Conservation (phyloP, 495 filamentous ascomycete genomes). For the Lophiotrema nucula region DNA sequence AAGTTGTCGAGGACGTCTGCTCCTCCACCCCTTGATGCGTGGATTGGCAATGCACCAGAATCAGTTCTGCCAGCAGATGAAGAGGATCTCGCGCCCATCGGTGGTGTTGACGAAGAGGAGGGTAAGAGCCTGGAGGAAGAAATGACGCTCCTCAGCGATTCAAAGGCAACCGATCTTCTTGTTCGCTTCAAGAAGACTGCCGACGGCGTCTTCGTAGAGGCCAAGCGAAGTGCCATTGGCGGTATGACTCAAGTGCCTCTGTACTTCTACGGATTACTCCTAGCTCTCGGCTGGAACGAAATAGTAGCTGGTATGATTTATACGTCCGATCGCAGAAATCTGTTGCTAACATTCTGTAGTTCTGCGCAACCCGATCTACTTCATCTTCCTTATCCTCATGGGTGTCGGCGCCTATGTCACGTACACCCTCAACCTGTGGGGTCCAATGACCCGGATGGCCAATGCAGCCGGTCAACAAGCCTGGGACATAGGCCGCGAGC, state of each 20-base stretch:
- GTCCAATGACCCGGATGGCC: conserved; percentile 90
- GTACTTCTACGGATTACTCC: conserved; percentile 86
- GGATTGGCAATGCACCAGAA: conserved; percentile 76
- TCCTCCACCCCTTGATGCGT: conserved; percentile 76
- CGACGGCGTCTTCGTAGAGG: conserved; percentile 95
- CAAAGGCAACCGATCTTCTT: conserved; percentile 82
- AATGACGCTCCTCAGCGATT: conserved; percentile 86
- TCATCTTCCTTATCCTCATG: conserved; percentile 77
- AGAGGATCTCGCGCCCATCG: conserved; percentile 81
- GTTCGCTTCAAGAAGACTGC: conserved; percentile 97
- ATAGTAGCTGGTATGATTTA: conserved; percentile 73
- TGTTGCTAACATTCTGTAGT: conserved; percentile 58
- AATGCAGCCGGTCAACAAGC: conserved; percentile 86
- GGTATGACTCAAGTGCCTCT: conserved; percentile 91
- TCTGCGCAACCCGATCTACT: conserved; percentile 87
- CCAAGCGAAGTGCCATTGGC: conserved; percentile 92
- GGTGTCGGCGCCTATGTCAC: conserved; percentile 79
- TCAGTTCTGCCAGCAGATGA: conserved; percentile 79
- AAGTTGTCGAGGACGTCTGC: conserved; percentile 64
- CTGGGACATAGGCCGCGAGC: conserved; percentile 83
- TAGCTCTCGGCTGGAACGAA: conserved; percentile 96
- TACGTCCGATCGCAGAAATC: not conserved
- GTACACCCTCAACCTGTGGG: conserved; percentile 90
- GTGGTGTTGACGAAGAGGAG: conserved; percentile 87
- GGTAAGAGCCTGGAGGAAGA: conserved; percentile 92